phyloP scores from a whole-genome alignment of 2,329 filamentous ascomycete genomes.

The Fusarium sp. region DNA sequence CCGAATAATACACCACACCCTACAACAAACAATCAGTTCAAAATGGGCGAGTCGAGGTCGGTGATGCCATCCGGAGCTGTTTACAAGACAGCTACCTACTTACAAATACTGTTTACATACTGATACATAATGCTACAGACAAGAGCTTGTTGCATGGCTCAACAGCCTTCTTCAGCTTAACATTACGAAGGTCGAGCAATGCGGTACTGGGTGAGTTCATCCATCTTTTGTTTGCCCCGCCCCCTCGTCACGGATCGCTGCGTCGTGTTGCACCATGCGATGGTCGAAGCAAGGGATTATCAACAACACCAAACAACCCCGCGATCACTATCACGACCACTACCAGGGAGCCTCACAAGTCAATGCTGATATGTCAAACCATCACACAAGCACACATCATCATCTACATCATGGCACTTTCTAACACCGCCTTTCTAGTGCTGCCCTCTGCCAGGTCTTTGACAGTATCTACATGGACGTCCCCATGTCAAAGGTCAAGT shows the following conservation, averaged over 20 bases:
- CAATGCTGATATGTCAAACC: neutral
- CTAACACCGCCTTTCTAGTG: slow-evolving; percentile 62
- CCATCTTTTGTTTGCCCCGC: slow-evolving; percentile 46
- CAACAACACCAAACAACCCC: slow-evolving; percentile 21
- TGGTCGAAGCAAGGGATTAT: slow-evolving; percentile 21
- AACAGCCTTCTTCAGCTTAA: slow-evolving; percentile 98
- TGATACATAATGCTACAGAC: slow-evolving; percentile 65
- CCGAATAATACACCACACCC: slow-evolving; percentile 22
- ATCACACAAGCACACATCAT: neutral
- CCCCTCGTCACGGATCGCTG: slow-evolving; percentile 33
- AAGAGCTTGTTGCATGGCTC: slow-evolving; percentile 95
- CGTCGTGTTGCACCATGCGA: slow-evolving; percentile 29
- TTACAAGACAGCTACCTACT: neutral
- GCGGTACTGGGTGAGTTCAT: slow-evolving; percentile 83
- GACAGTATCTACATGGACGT: slow-evolving; percentile 98
- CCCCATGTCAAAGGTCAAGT: slow-evolving; percentile 95
- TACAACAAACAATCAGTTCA: slow-evolving; percentile 40
- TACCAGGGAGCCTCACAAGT: neutral
- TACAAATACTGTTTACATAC: slow-evolving; percentile 1
- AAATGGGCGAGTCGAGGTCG: slow-evolving; percentile 59
- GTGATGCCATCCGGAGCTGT: slow-evolving; percentile 25
- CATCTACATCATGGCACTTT: neutral
- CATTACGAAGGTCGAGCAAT: slow-evolving; percentile 98
- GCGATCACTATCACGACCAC: slow-evolving; percentile 11
- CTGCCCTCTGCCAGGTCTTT: slow-evolving; percentile 95